A percentile compares a stretch with the other conserved stretches of the same genome.
Evolutionary conservation across 2,329 filamentous ascomycete species (phyloP).

Genomic region (Thelonectria olida): DNA sequence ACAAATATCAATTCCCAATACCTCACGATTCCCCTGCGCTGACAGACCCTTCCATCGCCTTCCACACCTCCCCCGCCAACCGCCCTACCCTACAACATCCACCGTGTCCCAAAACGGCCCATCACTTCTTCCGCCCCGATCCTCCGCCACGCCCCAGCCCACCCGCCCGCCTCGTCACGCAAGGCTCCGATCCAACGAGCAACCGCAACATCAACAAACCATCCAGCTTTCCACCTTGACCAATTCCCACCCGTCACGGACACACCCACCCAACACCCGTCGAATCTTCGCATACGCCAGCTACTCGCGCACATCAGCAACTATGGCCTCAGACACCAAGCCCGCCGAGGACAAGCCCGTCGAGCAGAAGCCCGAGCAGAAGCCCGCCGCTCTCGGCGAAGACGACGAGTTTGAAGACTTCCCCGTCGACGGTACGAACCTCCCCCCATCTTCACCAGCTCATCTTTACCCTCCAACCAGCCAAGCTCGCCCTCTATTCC

Average conservation of each 20-base stretch:
- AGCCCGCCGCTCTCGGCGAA: constrained; percentile 79
- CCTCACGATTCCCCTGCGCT: too few species aligned
- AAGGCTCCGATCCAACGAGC: constrained; percentile 21
- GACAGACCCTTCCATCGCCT: neutral
- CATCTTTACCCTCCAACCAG: neutral
- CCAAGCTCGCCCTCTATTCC: neutral
- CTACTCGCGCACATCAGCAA: neutral
- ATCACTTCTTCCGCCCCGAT: constrained; percentile 23
- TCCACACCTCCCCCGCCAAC: neutral
- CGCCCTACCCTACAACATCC: constrained; percentile 15
- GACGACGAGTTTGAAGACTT: constrained; percentile 99
- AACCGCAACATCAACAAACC: neutral
- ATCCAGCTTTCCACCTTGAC: neutral
- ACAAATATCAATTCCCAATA: too few species aligned
- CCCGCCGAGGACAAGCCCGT: constrained; percentile 36
- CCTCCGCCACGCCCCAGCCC: constrained; percentile 5
- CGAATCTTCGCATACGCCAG: neutral
- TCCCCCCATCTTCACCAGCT: neutral
- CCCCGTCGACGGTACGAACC: constrained; percentile 86
- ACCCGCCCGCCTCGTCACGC: constrained; percentile 22
- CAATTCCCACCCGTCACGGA: neutral
- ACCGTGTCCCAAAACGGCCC: constrained; percentile 12
- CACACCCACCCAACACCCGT: too few species aligned
- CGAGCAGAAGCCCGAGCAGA: constrained; percentile 40
- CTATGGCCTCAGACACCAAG: constrained; percentile 41